These are phyloP conservation scores for Areca catechu DNA, from an alignment of 176 grass and related monocot genomes.

Conservation along the genomic window DNA sequence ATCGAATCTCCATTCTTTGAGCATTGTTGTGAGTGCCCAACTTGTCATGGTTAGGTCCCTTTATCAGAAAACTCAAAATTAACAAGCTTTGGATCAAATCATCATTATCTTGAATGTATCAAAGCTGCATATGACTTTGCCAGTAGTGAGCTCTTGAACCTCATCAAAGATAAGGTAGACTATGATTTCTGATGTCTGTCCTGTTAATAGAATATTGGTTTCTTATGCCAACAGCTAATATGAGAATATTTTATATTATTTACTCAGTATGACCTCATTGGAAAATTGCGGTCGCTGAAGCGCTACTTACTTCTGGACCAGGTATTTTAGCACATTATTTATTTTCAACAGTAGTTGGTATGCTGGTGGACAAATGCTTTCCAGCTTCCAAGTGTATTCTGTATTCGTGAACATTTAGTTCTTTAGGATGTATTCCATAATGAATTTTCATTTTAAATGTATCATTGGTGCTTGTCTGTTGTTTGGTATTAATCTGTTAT, in stretches of 20 bases:
- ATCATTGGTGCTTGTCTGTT: too few relatives aligned
- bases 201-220: not conserved
- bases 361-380: not conserved
- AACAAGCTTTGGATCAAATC: slow-evolving; percentile 79
- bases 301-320: slow-evolving; percentile 91
- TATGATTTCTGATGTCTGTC: not conserved
- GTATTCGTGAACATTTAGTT: too few relatives aligned
- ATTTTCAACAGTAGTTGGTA: not conserved
- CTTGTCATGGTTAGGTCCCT: slow-evolving; percentile 39
- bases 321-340: slow-evolving; percentile 28
- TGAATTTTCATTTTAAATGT: too few relatives aligned
- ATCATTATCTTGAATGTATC: slow-evolving; percentile 95
- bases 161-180: slow-evolving; percentile 87
- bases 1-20: not conserved
- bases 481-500: too few relatives aligned
- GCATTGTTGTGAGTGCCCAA: not conserved
- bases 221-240: slow-evolving; percentile 15
- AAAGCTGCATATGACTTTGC: slow-evolving; percentile 99
- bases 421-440: too few relatives aligned
- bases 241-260: not conserved
- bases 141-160: slow-evolving; percentile 77
- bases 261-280: slow-evolving; percentile 70
- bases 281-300: slow-evolving; percentile 90
- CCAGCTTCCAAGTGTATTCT: not conserved
- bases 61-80: slow-evolving; percentile 96